A percentile compares a stretch with the other conserved stretches of the same genome.
Conservation (phyloP, 2,329 filamentous ascomycete genomes). For the Aspergillus sp. region DNA sequence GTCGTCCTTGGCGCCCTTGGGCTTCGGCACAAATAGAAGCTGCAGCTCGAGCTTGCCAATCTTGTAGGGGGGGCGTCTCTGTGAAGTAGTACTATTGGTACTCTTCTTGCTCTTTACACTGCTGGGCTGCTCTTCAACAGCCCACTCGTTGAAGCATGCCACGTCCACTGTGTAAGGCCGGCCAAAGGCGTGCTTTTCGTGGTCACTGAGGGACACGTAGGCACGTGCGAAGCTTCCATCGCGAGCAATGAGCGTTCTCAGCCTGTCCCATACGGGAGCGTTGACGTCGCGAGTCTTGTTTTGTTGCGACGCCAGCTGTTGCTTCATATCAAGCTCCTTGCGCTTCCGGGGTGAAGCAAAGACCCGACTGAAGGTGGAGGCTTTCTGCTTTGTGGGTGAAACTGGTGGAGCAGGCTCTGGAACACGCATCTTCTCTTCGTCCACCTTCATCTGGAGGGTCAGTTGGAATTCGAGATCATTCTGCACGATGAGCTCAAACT, state of each 20-base stretch:
- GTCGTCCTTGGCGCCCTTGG: slow-evolving; percentile 81
- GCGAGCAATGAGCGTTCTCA: slow-evolving; percentile 81
- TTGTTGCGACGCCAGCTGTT: slow-evolving; percentile 80
- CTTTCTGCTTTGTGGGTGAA: slow-evolving; percentile 72
- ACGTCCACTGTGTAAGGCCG: slow-evolving; percentile 85
- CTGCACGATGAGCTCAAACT: slow-evolving; percentile 95
- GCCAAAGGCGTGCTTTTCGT: slow-evolving; percentile 84
- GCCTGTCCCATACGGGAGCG: slow-evolving; percentile 70
- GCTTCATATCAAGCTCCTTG: slow-evolving; percentile 84
- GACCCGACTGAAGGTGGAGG: slow-evolving; percentile 86
- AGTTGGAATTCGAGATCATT: slow-evolving; percentile 99
- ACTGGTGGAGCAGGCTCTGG: slow-evolving; percentile 39
- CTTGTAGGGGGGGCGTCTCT: slow-evolving; percentile 87
- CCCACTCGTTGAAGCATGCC: slow-evolving; percentile 98
- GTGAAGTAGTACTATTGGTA: slow-evolving; percentile 55
- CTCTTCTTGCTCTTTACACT: slow-evolving; percentile 94
- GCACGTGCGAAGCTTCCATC: slow-evolving; percentile 94
- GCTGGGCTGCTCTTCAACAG: slow-evolving; percentile 78
- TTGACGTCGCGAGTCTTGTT: slow-evolving; percentile 64
- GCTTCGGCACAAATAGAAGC: slow-evolving; percentile 89
- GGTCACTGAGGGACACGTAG: slow-evolving; percentile 91
- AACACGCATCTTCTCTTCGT: slow-evolving; percentile 68
- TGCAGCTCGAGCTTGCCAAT: slow-evolving; percentile 93
- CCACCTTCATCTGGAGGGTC: slow-evolving; percentile 91
- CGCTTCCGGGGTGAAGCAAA: slow-evolving; percentile 96